Evolutionary conservation across 31 red algal genomes (phyloP), one percentile per base, ranked within the genome.

Genomic region (Odonthalia washingtoniensis): DNA sequence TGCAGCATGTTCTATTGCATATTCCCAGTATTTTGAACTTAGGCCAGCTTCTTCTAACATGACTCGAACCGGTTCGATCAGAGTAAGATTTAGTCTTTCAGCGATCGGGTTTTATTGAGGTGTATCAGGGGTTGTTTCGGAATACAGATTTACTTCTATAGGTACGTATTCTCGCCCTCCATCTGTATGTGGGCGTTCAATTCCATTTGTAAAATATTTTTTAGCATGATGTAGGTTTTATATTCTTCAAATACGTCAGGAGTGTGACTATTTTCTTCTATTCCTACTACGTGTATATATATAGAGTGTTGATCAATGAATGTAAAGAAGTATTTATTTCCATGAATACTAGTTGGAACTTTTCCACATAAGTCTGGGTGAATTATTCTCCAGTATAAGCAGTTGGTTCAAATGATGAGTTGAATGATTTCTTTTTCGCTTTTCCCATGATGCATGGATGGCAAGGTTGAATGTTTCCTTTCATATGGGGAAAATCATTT

Each of bases 321-420:
- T 4, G 5, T 57, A 44, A 18, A 26, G 46, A 79, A 53, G 26
- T 57, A 79, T 57, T 53, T 57, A 79, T 60, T 75, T 5, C 31
- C 31, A 42, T 40, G 36, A 4, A 75, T 75, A 42, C 37, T 75
- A 38, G 37, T 27, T 40, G 72, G 72, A 27, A 75, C 27, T 40
- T 75, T 75, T 18, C 72, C 72, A 75, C 31, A 75, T 30, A 79
- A 44, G 34, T 53, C 75, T 46, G 75, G 57, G n/a, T 79, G 14
- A 21, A 79, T 28, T 21, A 79, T 53, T 60, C 57, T 32, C 3
- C 37, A 53, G 40, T 18, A 45, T 52, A 12, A n/a, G 45, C 45
- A 31, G 75, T 24, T 46, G 3, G 40, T 57, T 79, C 41, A 32
- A 46, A 79, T 24, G 40, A 45, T 2, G 75, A 79, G 42, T 53